phyloP scores from a whole-genome alignment of 768 basidiomycete genomes.

The Termitomyces sp. region DNA sequence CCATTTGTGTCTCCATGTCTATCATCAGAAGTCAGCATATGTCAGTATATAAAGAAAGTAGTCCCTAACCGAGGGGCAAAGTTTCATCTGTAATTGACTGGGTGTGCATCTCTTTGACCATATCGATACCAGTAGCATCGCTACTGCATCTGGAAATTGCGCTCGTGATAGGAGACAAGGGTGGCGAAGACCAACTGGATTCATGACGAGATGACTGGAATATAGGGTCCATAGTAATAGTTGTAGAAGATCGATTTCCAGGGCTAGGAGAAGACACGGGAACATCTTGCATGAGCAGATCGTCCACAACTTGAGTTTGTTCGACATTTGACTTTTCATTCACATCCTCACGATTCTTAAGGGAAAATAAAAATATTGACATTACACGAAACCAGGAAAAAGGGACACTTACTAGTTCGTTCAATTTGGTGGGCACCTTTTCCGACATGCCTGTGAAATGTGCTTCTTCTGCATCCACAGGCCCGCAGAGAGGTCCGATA shows the following conservation, averaged over 20 bases:
- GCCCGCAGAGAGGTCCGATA: constrained; percentile 35
- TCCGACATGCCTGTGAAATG: constrained; percentile 49
- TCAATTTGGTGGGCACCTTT: constrained; percentile 45
- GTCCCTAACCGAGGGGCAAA: constrained; percentile 41
- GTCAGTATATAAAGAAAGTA: not conserved
- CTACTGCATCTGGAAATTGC: constrained; percentile 11
- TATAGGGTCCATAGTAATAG: not conserved
- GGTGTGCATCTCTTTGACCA: constrained; percentile 23
- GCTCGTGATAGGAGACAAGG: constrained; percentile 11
- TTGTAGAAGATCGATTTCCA: constrained; percentile 1
- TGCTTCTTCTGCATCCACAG: constrained; percentile 32
- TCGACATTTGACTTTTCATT: constrained; percentile 26
- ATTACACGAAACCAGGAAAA: not conserved
- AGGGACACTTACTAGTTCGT: constrained; percentile 46
- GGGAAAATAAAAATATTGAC: not conserved
- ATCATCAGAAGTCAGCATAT: not conserved
- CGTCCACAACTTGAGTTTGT: constrained; percentile 33
- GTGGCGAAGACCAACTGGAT: constrained; percentile 3
- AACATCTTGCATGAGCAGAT: constrained; percentile 8
- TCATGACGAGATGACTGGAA: constrained; percentile 3
- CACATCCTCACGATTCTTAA: constrained; percentile 7
- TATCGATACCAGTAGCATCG: constrained; percentile 34
- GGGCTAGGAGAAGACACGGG: constrained; percentile 4
- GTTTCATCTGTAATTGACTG: constrained; percentile 25
- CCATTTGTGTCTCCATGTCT: constrained; percentile 41